Percentiles rank a stretch among this genome's conserved stretches.
Evolutionary conservation across 2,329 filamentous ascomycete species (phyloP).

Genomic region (Fusarium goolgardi): DNA sequence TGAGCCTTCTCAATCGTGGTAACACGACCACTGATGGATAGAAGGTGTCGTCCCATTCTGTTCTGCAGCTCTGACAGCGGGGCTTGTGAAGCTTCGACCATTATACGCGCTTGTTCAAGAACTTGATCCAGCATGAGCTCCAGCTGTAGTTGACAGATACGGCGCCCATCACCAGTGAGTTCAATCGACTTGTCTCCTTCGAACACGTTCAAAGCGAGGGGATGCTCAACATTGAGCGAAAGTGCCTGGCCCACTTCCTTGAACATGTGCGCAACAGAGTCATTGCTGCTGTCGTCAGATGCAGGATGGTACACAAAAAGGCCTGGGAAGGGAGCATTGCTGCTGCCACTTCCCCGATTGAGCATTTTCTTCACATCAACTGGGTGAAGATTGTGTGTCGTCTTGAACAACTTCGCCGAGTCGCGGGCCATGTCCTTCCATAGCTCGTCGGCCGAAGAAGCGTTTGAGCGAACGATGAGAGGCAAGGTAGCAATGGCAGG

Average conservation of each 20-base stretch:
- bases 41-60: neutral
- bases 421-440: slow-evolving; percentile 20
- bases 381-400: slow-evolving; percentile 12
- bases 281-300: neutral
- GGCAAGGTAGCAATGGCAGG: slow-evolving; percentile 27
- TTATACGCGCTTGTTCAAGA: slow-evolving; percentile 6
- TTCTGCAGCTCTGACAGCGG: slow-evolving; percentile 10
- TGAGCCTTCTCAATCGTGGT: accelerated
- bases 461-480: slow-evolving; percentile 12
- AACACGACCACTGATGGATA: neutral
- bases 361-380: slow-evolving; percentile 32
- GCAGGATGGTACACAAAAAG: slow-evolving; percentile 31
- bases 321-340: slow-evolving; percentile 14
- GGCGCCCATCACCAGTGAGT: slow-evolving; percentile 27
- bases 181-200: slow-evolving; percentile 1
- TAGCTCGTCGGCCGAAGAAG: neutral
- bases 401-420: slow-evolving; percentile 7
- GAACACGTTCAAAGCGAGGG: slow-evolving; percentile 22
- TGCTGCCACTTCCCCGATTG: neutral
- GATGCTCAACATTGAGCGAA: slow-evolving; percentile 31
- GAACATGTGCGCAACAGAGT: neutral
- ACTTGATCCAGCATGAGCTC: slow-evolving; percentile 19
- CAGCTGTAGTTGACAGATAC: slow-evolving; percentile 19
- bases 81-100: neutral
- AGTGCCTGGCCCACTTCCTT: slow-evolving; percentile 18